These are phyloP conservation scores for Chalara sp. DNA, from an alignment of 2,329 filamentous ascomycete genomes.

Conservation along the genomic window DNA sequence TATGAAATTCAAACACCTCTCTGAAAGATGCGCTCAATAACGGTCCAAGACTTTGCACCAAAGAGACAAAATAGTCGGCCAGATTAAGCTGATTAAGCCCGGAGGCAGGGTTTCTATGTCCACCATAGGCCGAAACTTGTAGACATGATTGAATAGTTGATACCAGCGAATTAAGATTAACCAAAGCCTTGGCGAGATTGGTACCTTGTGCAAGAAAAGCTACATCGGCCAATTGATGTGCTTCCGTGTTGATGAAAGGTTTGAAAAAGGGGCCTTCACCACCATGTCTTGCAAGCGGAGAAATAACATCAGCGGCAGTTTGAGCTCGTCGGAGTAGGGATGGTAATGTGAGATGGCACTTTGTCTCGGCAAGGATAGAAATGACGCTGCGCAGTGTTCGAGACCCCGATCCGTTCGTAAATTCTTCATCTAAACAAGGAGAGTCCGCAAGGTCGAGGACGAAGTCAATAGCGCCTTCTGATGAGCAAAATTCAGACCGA, in stretches of 20 bases:
- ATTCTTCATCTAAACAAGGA: conserved; percentile 70
- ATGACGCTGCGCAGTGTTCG: conserved; percentile 69
- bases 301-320: conserved; percentile 58
- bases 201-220: conserved; percentile 60
- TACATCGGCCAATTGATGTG: conserved; percentile 30
- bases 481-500: conserved; percentile 56
- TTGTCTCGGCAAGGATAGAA: conserved; percentile 71
- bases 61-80: conserved; percentile 71
- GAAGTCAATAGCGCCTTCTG: conserved; percentile 69
- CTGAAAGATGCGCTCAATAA: conserved; percentile 75
- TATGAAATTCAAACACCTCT: conserved; percentile 73
- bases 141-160: conserved; percentile 71
- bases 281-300: conserved; percentile 52
- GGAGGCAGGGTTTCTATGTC: conserved; percentile 48
- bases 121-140: conserved; percentile 49
- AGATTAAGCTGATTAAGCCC: conserved; percentile 74
- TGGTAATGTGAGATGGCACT: conserved; percentile 74
- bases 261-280: conserved; percentile 59
- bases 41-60: conserved; percentile 69
- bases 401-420: conserved; percentile 59
- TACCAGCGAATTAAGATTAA: conserved; percentile 70
- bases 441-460: conserved; percentile 79
- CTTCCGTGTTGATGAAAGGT: conserved; percentile 47
- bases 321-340: conserved; percentile 72
- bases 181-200: conserved; percentile 67